Percentiles rank a stretch among this genome's conserved stretches.
These are phyloP conservation scores for Trichoderma asperelloides DNA, from an alignment of 495 filamentous ascomycete species.

Conservation along the genomic window DNA sequence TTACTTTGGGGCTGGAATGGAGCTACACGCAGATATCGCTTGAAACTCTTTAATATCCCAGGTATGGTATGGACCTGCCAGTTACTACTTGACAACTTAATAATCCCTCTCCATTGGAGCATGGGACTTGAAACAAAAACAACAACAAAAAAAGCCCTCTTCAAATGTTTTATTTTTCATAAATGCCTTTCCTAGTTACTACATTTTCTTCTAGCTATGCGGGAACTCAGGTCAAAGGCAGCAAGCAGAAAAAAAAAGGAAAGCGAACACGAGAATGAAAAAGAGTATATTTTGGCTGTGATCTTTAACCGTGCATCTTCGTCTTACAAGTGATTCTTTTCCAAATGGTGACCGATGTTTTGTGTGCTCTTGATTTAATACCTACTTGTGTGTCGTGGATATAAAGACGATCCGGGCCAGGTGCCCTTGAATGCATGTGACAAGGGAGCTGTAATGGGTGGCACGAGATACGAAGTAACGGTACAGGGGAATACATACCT, in stretches of 20 bases:
- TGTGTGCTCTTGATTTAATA: not conserved
- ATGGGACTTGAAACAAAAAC: not conserved
- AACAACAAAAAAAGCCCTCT: not conserved
- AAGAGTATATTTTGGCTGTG: slow-evolving; percentile 7
- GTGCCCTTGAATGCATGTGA: too few species aligned
- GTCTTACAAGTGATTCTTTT: not conserved
- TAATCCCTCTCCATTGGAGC: not conserved
- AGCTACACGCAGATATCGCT: slow-evolving; percentile 2
- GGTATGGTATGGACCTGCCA: not conserved
- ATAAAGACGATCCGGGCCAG: too few species aligned
- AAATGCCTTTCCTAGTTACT: slow-evolving; percentile 8
- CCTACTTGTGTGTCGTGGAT: too few species aligned
- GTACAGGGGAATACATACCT: too few species aligned
- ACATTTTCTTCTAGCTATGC: not conserved
- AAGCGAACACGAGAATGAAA: slow-evolving; percentile 4
- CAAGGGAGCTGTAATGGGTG: too few species aligned
- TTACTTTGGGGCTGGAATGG: not conserved
- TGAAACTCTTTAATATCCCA: not conserved
- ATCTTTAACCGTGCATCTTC: not conserved
- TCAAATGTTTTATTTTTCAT: slow-evolving; percentile 4
- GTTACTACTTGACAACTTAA: slow-evolving; percentile 2
- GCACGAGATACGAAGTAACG: too few species aligned
- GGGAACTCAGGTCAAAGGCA: not conserved
- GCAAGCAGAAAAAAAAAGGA: not conserved
- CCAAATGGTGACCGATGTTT: not conserved